Evolutionary conservation across 164 flowering plant species (phyloP).

Genomic region (Nymphaea colorata): DNA sequence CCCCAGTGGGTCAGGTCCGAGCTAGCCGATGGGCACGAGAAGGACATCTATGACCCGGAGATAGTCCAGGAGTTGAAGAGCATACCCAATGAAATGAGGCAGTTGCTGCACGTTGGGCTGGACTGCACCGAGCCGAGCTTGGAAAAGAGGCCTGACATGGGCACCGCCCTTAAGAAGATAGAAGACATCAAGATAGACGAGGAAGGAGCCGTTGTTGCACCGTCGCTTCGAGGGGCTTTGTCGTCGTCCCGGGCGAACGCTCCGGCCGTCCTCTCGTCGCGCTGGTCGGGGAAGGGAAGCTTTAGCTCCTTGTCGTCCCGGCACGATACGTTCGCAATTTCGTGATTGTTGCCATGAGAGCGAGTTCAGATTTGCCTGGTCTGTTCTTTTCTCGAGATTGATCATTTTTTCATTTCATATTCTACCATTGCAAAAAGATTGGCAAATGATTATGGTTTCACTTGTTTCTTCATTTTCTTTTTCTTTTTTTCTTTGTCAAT

Average conservation of each 20-base stretch:
- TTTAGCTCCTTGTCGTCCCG: background rate
- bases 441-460: background rate
- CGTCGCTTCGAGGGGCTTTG: background rate
- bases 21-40: constrained; percentile 26
- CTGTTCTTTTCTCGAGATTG: background rate
- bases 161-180: constrained; percentile 52
- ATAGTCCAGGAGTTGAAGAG: constrained; percentile 16
- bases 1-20: constrained; percentile 65
- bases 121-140: constrained; percentile 43
- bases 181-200: constrained; percentile 31
- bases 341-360: background rate
- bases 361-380: background rate
- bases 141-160: constrained; percentile 34
- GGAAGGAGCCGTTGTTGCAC: background rate
- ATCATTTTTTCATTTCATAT: too few relatives aligned
- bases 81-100: constrained; percentile 20
- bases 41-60: constrained; percentile 66
- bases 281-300: background rate
- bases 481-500: background rate
- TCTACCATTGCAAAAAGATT: background rate
- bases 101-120: constrained; percentile 45
- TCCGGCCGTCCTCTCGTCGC: background rate
- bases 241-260: background rate
- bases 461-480: background rate
- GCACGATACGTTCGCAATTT: background rate